Conservation (phyloP, 257 asterid genomes). For the Salvia rosmarinus region DNA sequence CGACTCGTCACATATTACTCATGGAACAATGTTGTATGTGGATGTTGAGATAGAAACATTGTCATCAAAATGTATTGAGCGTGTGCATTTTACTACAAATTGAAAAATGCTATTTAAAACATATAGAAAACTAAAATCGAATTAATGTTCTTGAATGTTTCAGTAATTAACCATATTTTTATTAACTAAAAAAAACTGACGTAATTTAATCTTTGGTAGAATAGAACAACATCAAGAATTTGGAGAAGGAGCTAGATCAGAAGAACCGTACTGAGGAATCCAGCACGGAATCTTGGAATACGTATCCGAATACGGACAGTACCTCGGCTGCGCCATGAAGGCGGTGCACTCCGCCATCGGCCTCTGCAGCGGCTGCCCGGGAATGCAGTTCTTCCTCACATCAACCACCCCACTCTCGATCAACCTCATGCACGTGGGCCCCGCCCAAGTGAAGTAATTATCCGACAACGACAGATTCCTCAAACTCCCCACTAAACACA, state of each 20-base stretch:
- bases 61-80: too few species aligned
- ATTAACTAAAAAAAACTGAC: too few species aligned
- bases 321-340: constrained; percentile 54
- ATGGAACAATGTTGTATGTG: too few species aligned
- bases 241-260: constrained; percentile 30
- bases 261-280: not conserved
- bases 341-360: constrained; percentile 52
- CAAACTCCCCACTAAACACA: constrained; percentile 55
- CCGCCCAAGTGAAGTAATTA: constrained; percentile 58
- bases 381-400: constrained; percentile 61
- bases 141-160: too few species aligned
- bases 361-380: constrained; percentile 64
- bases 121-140: too few species aligned
- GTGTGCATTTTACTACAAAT: too few species aligned
- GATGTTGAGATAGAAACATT: too few species aligned
- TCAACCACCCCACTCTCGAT: constrained; percentile 57
- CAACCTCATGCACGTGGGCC: constrained; percentile 56
- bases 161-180: too few species aligned
- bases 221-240: not conserved
- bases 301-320: constrained; percentile 30
- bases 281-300: constrained; percentile 35
- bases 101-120: too few species aligned
- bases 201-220: too few species aligned
- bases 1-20: too few species aligned
- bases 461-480: constrained; percentile 60